Evolutionary conservation across 257 asterid genomes (phyloP).

Genomic region (Solanum dulcamara): DNA sequence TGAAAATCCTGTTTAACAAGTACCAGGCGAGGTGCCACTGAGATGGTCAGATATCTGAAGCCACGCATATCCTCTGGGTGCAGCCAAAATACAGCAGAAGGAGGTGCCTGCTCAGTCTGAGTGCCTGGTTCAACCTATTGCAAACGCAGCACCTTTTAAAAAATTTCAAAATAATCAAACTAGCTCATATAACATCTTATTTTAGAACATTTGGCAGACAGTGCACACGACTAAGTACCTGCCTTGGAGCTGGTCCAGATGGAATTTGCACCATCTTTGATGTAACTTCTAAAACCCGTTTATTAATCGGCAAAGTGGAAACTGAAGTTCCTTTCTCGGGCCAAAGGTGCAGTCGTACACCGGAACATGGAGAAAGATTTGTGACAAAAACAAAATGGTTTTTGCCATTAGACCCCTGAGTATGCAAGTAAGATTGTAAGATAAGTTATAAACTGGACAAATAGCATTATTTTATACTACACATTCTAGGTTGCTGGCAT

Average conservation of each 20-base stretch:
- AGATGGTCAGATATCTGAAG: conserved; percentile 77
- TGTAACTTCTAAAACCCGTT: conserved; percentile 62
- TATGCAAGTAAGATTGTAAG: conserved; percentile 6
- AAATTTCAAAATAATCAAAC: neutral
- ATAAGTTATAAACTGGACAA: neutral
- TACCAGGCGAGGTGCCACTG: conserved; percentile 98
- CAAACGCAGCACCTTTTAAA: conserved; percentile 13
- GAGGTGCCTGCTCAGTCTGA: conserved; percentile 98
- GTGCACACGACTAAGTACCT: conserved; percentile 43
- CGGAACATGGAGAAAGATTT: conserved; percentile 92
- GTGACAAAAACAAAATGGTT: conserved; percentile 84
- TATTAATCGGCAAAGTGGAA: conserved; percentile 29
- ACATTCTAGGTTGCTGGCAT: neutral
- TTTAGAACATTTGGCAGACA: neutral
- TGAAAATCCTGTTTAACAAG: conserved; percentile 1
- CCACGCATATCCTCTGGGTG: conserved; percentile 72
- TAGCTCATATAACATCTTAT: neutral
- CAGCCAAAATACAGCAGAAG: conserved; percentile 93
- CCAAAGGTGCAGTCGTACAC: conserved; percentile 95
- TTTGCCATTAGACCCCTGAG: conserved; percentile 62
- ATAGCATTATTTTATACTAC: neutral
- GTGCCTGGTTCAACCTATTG: conserved; percentile 91
- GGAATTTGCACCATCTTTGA: conserved; percentile 92
- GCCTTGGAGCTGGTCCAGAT: conserved; percentile 96
- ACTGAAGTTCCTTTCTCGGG: conserved; percentile 48